Percentiles rank a stretch among this genome's conserved stretches.
Evolutionary conservation across 257 asterid genomes (phyloP).

Genomic region (Gentiana dahurica): DNA sequence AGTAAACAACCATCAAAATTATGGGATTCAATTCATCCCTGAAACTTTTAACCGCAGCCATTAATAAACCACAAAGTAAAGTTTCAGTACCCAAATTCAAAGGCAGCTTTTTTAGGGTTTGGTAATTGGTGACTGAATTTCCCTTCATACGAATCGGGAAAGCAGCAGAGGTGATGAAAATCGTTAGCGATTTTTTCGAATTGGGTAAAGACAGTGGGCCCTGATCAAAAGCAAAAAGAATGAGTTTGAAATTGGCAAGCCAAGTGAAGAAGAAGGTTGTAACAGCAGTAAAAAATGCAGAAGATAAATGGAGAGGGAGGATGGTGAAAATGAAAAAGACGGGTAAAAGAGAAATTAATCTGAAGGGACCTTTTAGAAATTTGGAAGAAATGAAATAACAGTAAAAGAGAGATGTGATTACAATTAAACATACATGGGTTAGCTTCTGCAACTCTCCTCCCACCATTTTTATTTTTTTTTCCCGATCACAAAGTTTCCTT

Average conservation of each 20-base stretch:
- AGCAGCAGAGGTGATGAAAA: conserved; percentile 35
- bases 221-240: conserved; percentile 47
- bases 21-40: conserved; percentile 10
- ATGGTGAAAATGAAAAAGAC: conserved; percentile 26
- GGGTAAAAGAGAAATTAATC: conserved; percentile 45
- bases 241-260: conserved; percentile 42
- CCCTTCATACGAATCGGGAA: conserved; percentile 35
- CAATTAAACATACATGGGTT: conserved; percentile 10
- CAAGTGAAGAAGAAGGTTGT: conserved; percentile 42
- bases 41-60: conserved; percentile 3
- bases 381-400: conserved; percentile 27
- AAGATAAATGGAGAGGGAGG: conserved; percentile 28
- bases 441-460: conserved; percentile 34
- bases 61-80: conserved; percentile 11
- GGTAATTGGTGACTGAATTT: not conserved
- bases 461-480: conserved; percentile 11
- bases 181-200: conserved; percentile 23
- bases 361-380: conserved; percentile 27
- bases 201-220: conserved; percentile 33
- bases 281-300: conserved; percentile 28
- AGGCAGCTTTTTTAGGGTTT: conserved; percentile 17
- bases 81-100: conserved; percentile 24
- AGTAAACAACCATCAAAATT: conserved; percentile 13
- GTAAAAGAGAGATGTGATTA: conserved; percentile 25
- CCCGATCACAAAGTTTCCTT: not conserved